phyloP scores from a whole-genome alignment of 1,284 basidiomycete genomes.

The Austroboletus novae-zelandiae region DNA sequence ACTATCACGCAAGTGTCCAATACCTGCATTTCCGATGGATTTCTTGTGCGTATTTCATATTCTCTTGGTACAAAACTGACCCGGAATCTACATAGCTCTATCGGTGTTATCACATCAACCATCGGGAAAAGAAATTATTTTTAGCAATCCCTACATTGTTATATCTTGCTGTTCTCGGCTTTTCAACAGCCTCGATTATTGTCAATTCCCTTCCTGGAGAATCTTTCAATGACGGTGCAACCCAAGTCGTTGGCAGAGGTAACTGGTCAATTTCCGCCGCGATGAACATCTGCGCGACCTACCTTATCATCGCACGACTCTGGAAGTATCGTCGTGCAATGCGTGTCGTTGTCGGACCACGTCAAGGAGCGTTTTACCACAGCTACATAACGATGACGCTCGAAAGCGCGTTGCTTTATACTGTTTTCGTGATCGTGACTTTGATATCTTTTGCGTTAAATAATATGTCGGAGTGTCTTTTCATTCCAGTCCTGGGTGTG shows the following conservation, averaged over 20 bases:
- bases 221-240: slow-evolving; percentile 4
- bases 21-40: slow-evolving; percentile 22
- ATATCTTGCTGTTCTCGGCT: slow-evolving; percentile 15
- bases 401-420: slow-evolving; percentile 21
- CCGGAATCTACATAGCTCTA: slow-evolving; percentile 14
- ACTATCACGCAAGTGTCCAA: slow-evolving; percentile 19
- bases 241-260: slow-evolving; percentile 14
- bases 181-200: slow-evolving; percentile 17
- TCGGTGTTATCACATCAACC: slow-evolving; percentile 20
- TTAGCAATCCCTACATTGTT: slow-evolving; percentile 1
- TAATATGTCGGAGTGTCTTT: slow-evolving; percentile 14
- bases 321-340: slow-evolving; percentile 16
- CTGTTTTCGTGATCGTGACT: slow-evolving; percentile 11
- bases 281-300: slow-evolving; percentile 15
- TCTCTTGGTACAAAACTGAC: background rate
- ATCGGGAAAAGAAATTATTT: slow-evolving; percentile 5
- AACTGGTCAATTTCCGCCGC: slow-evolving; percentile 17
- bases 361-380: slow-evolving; percentile 19
- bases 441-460: slow-evolving; percentile 15
- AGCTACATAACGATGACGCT: slow-evolving; percentile 24
- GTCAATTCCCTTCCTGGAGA: slow-evolving; percentile 8
- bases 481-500: slow-evolving; percentile 19
- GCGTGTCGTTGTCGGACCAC: slow-evolving; percentile 4
- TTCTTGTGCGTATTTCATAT: slow-evolving; percentile 17
- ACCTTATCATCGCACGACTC: slow-evolving; percentile 14